Evolutionary conservation across 2,329 filamentous ascomycete species (phyloP).

Genomic region (Macroventuria anomochaeta): DNA sequence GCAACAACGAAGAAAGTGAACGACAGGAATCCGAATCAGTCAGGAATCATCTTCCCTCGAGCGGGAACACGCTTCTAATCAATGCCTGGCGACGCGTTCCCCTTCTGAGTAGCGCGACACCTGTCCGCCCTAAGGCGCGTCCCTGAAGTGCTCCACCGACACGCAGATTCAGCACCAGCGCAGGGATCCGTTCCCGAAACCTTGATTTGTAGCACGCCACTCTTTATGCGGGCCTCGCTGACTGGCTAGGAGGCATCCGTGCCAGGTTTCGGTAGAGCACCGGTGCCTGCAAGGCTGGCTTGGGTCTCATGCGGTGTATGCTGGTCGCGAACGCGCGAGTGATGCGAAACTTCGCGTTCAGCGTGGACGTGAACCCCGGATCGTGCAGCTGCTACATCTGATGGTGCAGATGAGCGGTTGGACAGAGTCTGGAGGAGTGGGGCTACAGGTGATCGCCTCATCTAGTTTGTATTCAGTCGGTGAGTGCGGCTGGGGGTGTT

Average conservation of each 20-base stretch:
- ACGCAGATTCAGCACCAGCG: not conserved
- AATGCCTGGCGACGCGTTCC: slow-evolving; percentile 12
- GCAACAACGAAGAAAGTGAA: not conserved
- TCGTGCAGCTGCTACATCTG: not conserved
- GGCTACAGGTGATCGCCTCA: not conserved
- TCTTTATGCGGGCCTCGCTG: not conserved
- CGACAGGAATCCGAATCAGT: slow-evolving; percentile 5
- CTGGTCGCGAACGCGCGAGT: slow-evolving; percentile 2
- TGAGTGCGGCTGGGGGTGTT: slow-evolving; percentile 3
- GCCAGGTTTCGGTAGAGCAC: not conserved
- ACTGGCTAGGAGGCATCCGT: slow-evolving; percentile 1
- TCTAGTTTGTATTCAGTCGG: not conserved
- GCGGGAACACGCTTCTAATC: slow-evolving; percentile 7
- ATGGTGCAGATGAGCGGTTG: not conserved
- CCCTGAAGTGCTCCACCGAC: not conserved
- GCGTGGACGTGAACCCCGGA: not conserved
- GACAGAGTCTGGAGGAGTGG: slow-evolving; percentile 1
- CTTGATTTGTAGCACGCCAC: slow-evolving; percentile 12
- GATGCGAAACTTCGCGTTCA: slow-evolving; percentile 6
- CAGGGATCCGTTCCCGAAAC: slow-evolving; percentile 10
- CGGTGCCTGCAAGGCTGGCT: not conserved
- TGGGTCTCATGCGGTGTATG: not conserved
- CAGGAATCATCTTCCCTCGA: not conserved
- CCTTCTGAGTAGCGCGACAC: slow-evolving; percentile 1
- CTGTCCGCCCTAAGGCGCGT: slow-evolving; percentile 1